These are phyloP conservation scores for Daldinia sp. DNA, from an alignment of 2,329 filamentous ascomycete species.

Conservation along the genomic window DNA sequence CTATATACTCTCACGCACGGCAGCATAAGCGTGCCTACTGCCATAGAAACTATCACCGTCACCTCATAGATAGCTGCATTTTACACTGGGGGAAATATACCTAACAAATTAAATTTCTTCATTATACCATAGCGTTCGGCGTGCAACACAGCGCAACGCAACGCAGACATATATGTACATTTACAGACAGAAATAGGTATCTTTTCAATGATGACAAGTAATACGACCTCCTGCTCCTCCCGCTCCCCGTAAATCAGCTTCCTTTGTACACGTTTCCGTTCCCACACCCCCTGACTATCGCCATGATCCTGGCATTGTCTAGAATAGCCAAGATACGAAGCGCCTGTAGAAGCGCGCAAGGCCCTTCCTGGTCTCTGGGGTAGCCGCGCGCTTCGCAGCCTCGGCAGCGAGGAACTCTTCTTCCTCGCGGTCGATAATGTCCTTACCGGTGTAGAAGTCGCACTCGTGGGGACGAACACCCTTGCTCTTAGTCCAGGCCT, in stretches of 20 bases:
- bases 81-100: not conserved
- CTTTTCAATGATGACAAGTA: not conserved
- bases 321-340: constrained; percentile 70
- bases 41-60: not conserved
- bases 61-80: not conserved
- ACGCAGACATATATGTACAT: not conserved
- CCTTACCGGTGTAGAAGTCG: constrained; percentile 78
- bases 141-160: not conserved
- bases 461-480: constrained; percentile 65
- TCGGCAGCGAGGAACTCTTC: constrained; percentile 70
- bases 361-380: constrained; percentile 48
- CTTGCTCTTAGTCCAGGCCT: constrained; percentile 62
- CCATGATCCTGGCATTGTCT: too few relatives aligned
- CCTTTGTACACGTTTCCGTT: too few relatives aligned
- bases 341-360: constrained; percentile 60
- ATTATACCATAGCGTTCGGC: not conserved
- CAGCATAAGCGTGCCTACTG: not conserved
- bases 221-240: not conserved
- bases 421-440: constrained; percentile 76
- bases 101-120: not conserved
- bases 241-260: too few relatives aligned
- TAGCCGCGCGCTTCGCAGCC: constrained; percentile 49
- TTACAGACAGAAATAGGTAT: constrained; percentile 1
- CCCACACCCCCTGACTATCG: too few relatives aligned
- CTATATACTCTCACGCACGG: not conserved